Evolutionary conservation across 306 rosid species (phyloP), one percentile per base, ranked within the genome.

Genomic region (Trifolium repens): DNA sequence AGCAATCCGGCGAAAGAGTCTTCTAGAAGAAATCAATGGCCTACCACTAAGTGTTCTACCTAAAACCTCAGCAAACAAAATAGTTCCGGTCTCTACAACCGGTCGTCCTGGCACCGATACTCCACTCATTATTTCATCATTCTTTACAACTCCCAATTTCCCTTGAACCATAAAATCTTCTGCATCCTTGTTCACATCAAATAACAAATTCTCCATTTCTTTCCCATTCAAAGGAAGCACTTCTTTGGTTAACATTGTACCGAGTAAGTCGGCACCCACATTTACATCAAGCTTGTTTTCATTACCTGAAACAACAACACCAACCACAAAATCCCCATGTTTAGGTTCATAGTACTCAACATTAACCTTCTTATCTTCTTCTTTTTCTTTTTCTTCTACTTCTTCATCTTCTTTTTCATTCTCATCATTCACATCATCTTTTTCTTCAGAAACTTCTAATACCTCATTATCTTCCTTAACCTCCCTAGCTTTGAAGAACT

Each of bases 181-280:
- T 0, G 89, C 85, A 77, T 89, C 94, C 80, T 50, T 73, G 13
- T 73, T 44, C 22, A 81, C 71, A 84, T 91, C 97, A 73, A 89
- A 94, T 55, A 88, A 79, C 81, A 94, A 89, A 87, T 71, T 72
- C n/a, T 92, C 98, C 84, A 88, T 82, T 82, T 94, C 98, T 75
- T 88, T 92, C 55, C 81, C 91, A 79, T 94, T 90, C 86, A 94
- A 83, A 13, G 97, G 98, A 78, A 94, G 89, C 81, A 90, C 96
- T 79, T 94, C 98, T 87, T 94, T 94, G 5, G 98, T 94, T 87
- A 94, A 84, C 98, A 94, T 92, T 61, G 96, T 89, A 35, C 96
- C 98, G 59, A 94, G 59, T n/a, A 90, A 76, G 72, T 94, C 96
- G 7, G 98, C 97, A 44, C 98, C 98, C 3, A 94, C 86, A 74